Evolutionary conservation across 441 rosid species (phyloP), one percentile per base, ranked within the genome.

Genomic region (Codiaeum variegatum): DNA sequence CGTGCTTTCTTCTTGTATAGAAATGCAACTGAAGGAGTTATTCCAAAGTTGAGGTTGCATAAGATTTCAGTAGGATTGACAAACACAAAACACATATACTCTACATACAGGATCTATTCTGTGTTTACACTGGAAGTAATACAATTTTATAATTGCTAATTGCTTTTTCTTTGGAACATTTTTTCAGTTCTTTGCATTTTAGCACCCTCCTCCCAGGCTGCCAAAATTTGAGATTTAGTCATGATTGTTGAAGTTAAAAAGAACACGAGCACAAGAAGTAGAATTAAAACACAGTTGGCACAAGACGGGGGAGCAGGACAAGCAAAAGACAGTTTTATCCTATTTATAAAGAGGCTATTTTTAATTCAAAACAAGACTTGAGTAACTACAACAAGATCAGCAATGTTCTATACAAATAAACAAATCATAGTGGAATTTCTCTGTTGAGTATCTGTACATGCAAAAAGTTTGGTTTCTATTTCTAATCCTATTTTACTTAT

Each of bases 341-440:
- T 31, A 18, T 13, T 60, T 31, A 60, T 31, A 60, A 31, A 1
- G 19, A 3, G 18, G 40, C 42, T 60, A 11, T 18, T 66, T 16
- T 29, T 23, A 46, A 26, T 66, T 18, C n/a, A 31, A 40, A 16
- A 56, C 3, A 56, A 23, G 16, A 32, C 38, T 34, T 2, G 13
- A 54, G 56, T 1, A 34, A n/a, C 32, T 55, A 16, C 5, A 46
- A 29, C 26, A 24, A 6, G 9, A 29, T 59, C 21, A 71, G 18
- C 63, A 46, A 26, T 29, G 6, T 9, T 54, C 29, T 74, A 60
- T 52, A 67, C 62, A 67, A 59, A 66, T 56, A 66, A 73, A 66
- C 68, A 74, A 74, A 47, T 67, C 18, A n/a, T 31, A 69, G 16
- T 24, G 71, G 38, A 38, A 26, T 55, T 36, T 59, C 46, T 67